Conservation (phyloP, 352 stramenopile genomes). For the Globisporangium orthogonon region DNA sequence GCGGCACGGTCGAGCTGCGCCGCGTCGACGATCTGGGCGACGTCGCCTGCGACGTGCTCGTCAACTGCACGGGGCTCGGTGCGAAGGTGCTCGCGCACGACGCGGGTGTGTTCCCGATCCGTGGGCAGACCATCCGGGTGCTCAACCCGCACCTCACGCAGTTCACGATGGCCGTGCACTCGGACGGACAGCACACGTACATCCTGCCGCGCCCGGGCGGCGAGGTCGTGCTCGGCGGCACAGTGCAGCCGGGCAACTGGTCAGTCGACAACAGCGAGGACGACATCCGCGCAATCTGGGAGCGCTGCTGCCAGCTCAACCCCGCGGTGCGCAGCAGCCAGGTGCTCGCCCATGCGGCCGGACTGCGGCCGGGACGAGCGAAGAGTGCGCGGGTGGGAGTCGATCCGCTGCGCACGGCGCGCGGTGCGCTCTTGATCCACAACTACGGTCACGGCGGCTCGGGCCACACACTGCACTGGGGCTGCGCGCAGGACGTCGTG, state of each 20-base stretch:
- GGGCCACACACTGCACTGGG: slow-evolving; percentile 67
- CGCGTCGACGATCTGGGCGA: slow-evolving; percentile 25
- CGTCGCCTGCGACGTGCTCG: slow-evolving; percentile 39
- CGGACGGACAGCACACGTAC: slow-evolving; percentile 50
- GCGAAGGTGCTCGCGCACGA: slow-evolving; percentile 40
- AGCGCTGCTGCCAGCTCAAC: slow-evolving; percentile 33
- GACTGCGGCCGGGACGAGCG: slow-evolving; percentile 33
- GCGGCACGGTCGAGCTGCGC: slow-evolving; percentile 46
- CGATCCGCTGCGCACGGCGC: slow-evolving; percentile 21
- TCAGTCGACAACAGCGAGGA: slow-evolving; percentile 24
- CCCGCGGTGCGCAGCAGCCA: slow-evolving; percentile 37
- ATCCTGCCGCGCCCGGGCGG: slow-evolving; percentile 52
- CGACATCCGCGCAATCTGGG: slow-evolving; percentile 43
- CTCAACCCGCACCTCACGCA: slow-evolving; percentile 44
- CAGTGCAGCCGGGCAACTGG: slow-evolving; percentile 59
- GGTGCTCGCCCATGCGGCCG: slow-evolving; percentile 31
- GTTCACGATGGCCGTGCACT: slow-evolving; percentile 39
- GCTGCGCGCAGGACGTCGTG: slow-evolving; percentile 51
- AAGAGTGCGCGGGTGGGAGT: slow-evolving; percentile 41
- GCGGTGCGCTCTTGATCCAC: slow-evolving; percentile 50
- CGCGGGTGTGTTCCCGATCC: slow-evolving; percentile 41
- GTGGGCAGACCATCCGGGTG: slow-evolving; percentile 55
- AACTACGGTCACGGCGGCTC: slow-evolving; percentile 67
- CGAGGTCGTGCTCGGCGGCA: slow-evolving; percentile 61
- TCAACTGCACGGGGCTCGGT: slow-evolving; percentile 57